Conservation (phyloP, 352 stramenopile genomes). For the Phytophthora hybrid region DNA sequence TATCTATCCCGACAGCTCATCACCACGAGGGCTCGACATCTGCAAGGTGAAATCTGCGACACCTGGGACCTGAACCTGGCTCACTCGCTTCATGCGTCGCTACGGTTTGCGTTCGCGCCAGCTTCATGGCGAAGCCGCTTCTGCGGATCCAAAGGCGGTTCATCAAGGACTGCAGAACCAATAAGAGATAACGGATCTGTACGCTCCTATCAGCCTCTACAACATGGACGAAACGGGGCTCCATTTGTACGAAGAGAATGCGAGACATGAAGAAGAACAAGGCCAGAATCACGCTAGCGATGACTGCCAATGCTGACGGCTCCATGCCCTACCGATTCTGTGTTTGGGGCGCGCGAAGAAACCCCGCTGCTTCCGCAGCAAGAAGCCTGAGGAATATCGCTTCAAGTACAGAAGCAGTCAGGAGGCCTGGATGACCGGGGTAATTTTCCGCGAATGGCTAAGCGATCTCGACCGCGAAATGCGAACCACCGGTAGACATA, state of each 20-base stretch:
- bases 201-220: slow-evolving; percentile 2
- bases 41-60: not conserved
- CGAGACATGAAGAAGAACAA: not conserved
- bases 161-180: not conserved
- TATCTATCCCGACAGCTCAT: not conserved
- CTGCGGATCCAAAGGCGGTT: not conserved
- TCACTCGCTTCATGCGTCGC: not conserved
- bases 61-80: slow-evolving; percentile 8
- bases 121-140: slow-evolving; percentile 11
- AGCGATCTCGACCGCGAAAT: not conserved
- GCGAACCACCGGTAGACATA: not conserved
- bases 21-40: not conserved
- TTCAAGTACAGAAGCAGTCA: not conserved
- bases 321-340: too few relatives aligned
- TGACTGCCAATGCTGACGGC: too few relatives aligned
- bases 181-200: slow-evolving; percentile 10
- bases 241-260: not conserved
- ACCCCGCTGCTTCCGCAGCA: too few relatives aligned
- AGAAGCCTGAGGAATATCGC: too few relatives aligned
- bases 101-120: slow-evolving; percentile 4
- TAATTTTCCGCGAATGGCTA: not conserved
- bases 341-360: too few relatives aligned
- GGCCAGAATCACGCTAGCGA: not conserved
- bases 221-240: not conserved
- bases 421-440: not conserved